Base-by-base conservation (phyloP, 768 basidiomycete species). In the Dacryopinax primogenitus region DNA sequence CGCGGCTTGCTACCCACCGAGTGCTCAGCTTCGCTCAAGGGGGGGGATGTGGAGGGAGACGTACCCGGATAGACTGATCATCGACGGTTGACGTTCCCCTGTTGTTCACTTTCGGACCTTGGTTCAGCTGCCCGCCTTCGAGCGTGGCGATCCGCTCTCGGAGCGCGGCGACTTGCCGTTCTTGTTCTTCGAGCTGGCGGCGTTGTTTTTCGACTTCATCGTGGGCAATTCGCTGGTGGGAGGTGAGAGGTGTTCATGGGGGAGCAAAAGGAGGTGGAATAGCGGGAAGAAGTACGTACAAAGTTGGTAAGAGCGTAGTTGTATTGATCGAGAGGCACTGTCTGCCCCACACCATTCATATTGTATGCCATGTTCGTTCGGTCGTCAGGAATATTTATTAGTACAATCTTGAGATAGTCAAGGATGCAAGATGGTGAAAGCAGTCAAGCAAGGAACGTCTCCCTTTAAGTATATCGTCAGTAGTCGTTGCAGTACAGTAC, bases 121-220 rank as follows among this genome's bases (percentile, higher is more conserved):
- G 76, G 69, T 69, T 32, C 32, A 80, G 78, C 34, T 78, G 72
- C 15, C 82, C 78, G 13, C 90, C 91, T 74, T 93, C 90, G 61
- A 92, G 79, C 6, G 85, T 73, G 7, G 83, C 79, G 69, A 93
- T 90, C 36, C 88, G 83, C 1, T 80, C 80, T 45, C 86, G 79
- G 30, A 92, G 80, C 39, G 79, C 77, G 0, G 88, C 91, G 47
- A 92, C 86, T 73, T 91, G 88, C 68, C 83, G 79, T 68, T 92
- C 90, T 72, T 91, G 90, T 72, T 89, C 86, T 71, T 90, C 86
- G 23, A 92, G 81, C 71, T 92, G 88, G 13, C 71, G 71, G 12
- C 90, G 79, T 72, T 92, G 90, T 69, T 86, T 83, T 73, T 92
- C 90, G 69, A 92, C 90, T 74, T 88, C 90, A 74, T 91, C 86